Base-by-base conservation (phyloP, 441 rosid species). In the Populus hybrid region DNA sequence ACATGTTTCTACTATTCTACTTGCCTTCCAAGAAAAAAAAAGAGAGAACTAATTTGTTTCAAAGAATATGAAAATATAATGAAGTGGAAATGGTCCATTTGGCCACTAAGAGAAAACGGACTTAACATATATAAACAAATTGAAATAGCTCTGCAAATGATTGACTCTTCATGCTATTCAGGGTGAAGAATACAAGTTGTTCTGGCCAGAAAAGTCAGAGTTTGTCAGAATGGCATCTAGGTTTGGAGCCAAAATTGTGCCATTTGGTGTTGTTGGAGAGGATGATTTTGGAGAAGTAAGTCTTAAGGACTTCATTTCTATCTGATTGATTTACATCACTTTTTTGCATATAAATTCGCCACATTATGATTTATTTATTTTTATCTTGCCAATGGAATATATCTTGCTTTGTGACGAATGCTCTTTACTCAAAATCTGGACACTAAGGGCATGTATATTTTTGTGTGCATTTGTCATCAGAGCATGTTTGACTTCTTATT, bases 181-280 rank as follows among this genome's bases (percentile, higher is more conserved):
- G 98, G 99, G 97, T 23, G 99, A 93, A 87, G 89, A 87, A 73
- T 92, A 95, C 87, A 91, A 90, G 87, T 79, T 95, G 81, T 79
- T 91, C 78, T 95, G 99, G 99, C 99, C 97, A 53, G 90, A 95
- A 72, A 85, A 83, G 30, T 78, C 94, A 3, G 98, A 93, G 78
- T 95, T 95, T 88, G 93, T 95, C 63, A 90, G 97, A 78, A 92
- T 88, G 86, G 97, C 99, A 28, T 91, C 92, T 61, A 84, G 88
- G 85, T 93, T 93, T 82, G 98, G 97, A 73, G 93, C 99, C 74
- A 95, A 84, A 82, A 92, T 95, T 36, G 82, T 93, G 71, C 98
- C 98, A 57, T 95, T 93, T 85, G 94, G 97, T 64, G 90, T 80
- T 30, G 91, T 93, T 70, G 98, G 98, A 73, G 97, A 93, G 87